Evolutionary conservation across 2,329 filamentous ascomycete species (phyloP).

Genomic region (Pyricularia sp.): DNA sequence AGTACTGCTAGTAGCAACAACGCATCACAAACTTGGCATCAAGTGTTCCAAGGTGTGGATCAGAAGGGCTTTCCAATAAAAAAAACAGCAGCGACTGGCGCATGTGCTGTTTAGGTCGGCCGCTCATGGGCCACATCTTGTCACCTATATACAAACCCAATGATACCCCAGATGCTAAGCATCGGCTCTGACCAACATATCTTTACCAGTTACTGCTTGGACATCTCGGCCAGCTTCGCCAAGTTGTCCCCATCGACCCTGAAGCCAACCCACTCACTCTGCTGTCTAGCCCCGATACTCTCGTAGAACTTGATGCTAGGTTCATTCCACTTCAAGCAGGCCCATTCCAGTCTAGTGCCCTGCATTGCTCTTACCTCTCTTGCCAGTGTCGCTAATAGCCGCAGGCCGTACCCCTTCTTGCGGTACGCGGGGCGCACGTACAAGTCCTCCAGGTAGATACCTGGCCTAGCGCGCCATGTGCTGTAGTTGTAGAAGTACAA

Average conservation of each 20-base stretch:
- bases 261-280: conserved; percentile 64
- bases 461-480: conserved; percentile 78
- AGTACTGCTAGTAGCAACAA: not conserved
- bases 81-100: not conserved
- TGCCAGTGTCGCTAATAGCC: conserved; percentile 63
- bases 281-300: conserved; percentile 50
- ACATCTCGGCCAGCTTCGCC: conserved; percentile 40
- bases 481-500: conserved; percentile 94
- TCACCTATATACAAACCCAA: not conserved
- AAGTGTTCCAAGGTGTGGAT: conserved; percentile 1
- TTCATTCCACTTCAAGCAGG: conserved; percentile 85
- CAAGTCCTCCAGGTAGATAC: conserved; percentile 90
- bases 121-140: not conserved
- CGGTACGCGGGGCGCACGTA: conserved; percentile 62
- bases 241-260: conserved; percentile 57
- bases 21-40: not conserved
- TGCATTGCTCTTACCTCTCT: conserved; percentile 60
- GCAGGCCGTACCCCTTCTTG: conserved; percentile 66
- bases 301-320: conserved; percentile 81
- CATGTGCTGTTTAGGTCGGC: not conserved
- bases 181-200: not conserved
- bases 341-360: conserved; percentile 76
- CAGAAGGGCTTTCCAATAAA: not conserved
- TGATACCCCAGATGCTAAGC: not conserved
- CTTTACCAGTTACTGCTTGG: conserved; percentile 7